These are phyloP conservation scores for Citropsis articulata DNA, from an alignment of 345 rosid species.

Conservation along the genomic window DNA sequence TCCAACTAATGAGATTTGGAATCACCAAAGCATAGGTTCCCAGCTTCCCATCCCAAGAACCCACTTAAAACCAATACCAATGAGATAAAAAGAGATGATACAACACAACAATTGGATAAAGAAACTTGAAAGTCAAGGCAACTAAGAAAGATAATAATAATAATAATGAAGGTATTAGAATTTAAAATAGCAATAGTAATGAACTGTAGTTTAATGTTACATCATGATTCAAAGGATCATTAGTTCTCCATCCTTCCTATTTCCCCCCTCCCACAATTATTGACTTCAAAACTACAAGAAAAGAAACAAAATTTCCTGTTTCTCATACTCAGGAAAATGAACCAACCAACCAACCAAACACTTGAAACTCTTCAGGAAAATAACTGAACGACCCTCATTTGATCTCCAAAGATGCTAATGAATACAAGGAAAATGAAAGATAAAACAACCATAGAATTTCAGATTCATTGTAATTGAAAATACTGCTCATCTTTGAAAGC, in stretches of 20 bases:
- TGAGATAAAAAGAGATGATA: background rate
- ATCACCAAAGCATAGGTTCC: slow-evolving; percentile 14
- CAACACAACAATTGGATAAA: background rate
- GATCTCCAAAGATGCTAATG: slow-evolving; percentile 18
- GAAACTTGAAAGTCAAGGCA: background rate
- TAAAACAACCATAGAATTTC: slow-evolving; percentile 15
- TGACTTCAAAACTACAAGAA: slow-evolving; percentile 15
- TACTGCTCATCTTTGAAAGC: slow-evolving; percentile 14
- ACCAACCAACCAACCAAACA: slow-evolving; percentile 11
- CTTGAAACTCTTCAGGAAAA: background rate
- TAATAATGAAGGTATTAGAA: slow-evolving; percentile 5
- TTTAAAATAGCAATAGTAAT: slow-evolving; percentile 14
- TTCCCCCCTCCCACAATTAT: slow-evolving; percentile 16
- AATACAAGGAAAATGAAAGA: slow-evolving; percentile 19
- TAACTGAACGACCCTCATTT: slow-evolving; percentile 14
- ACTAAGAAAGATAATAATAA: background rate
- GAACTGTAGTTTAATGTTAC: slow-evolving; percentile 31
- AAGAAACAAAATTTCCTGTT: slow-evolving; percentile 16
- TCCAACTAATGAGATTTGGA: slow-evolving; percentile 18
- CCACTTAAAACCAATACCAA: slow-evolving; percentile 4
- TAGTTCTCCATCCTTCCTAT: slow-evolving; percentile 11
- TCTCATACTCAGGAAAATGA: slow-evolving; percentile 19
- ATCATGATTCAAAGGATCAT: slow-evolving; percentile 21
- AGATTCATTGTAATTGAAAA: slow-evolving; percentile 23
- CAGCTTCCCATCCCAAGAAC: background rate